Base-by-base conservation (phyloP, 306 rosid genomes). In the Vigna angularis region DNA sequence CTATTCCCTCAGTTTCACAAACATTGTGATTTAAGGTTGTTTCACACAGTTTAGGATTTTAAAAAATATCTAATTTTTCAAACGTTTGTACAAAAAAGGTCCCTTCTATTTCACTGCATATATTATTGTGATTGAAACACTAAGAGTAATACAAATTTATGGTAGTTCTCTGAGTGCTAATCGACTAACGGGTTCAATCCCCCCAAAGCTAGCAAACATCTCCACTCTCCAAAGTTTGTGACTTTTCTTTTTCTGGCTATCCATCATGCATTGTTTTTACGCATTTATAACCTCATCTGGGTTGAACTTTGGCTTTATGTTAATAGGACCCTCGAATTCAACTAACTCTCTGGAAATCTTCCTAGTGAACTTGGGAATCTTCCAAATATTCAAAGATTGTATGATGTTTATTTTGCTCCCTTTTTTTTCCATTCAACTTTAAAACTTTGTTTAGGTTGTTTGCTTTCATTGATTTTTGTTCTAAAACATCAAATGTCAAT, bases 321-420 rank as follows among this genome's bases (percentile, higher is more conserved):
- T 8, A 36, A 36, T 36, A 36, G 40, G 40, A 36, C 40, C 8
- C 40, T 36, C 6, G 40, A 36, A 36, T 36, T 36, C 55, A 93
- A 93, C 86, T 88, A 73, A 26, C 15, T 93, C 0, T 90, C 88
- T 53, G 97, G 86, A 73, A 70, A 15, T 70, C 84, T 93, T 79
- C 91, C 97, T 77, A 47, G 52, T 7, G 76, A 82, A 82, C 94
- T 93, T 75, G 98, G 98, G 26, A 70, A 85, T 79, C 78, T 90
- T 53, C 0, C 75, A 64, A 62, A 18, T 26, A 76, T 93, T 51
- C 82, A 85, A 69, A 86, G 87, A 79, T 12, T 91, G 97, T 91
- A 68, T 36, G 40, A 36, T 8, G 40, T 36, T 36, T 36, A 36
- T 36, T 36, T 36, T 36, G 40, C 8, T 34, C n/a, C 5, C 1